Evolutionary conservation across 2,329 filamentous ascomycete species (phyloP), one percentile per base, ranked within the genome.

Genomic region (Hyphodiscus sp.): DNA sequence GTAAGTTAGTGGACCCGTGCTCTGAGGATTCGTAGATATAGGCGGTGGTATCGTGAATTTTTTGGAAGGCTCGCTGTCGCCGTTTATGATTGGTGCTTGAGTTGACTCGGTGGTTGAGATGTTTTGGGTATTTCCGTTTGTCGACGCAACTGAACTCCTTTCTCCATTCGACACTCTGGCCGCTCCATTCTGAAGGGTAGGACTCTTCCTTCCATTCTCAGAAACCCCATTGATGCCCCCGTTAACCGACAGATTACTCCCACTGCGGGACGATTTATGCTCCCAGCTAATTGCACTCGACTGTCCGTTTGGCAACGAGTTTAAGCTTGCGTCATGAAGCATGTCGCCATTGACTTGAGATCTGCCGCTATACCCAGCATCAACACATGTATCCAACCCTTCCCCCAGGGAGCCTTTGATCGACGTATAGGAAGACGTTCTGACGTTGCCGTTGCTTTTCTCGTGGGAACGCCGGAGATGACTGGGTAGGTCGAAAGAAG

Each of bases 271-370:
- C 38, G 62, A 62, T 45, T 57, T 61, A 44, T 65, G 57, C 43
- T 68, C 66, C 64, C 63, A 67, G 48, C 64, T 72, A 58, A 73
- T 76, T 41, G 68, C 69, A 48, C 72, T 73, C 53, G 75, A 72
- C 61, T 74, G 75, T 59, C 77, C 80, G 66, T 85, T 83, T 61
- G 78, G 76, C 65, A 81, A 65, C 41, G 80, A 77, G 68, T 75
- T 80, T 71, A 84, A 79, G 70, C 77, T 84, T 65, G 80, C 77
- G 47, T 68, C 64, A 51, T 59, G 58, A 18, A 55, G 50, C 51
- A 60, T 57, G 47, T 66, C 64, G 19, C 65, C 66, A 61, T 67
- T 68, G 54, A 56, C 55, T 23, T 59, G 59, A 16, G 51, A 41
- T 41, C 58, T 56, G 15, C 49, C 55, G n/a, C 49, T 53, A 30